Base-by-base conservation (phyloP, 2,329 filamentous ascomycete species). In the Aschersonia sp. region DNA sequence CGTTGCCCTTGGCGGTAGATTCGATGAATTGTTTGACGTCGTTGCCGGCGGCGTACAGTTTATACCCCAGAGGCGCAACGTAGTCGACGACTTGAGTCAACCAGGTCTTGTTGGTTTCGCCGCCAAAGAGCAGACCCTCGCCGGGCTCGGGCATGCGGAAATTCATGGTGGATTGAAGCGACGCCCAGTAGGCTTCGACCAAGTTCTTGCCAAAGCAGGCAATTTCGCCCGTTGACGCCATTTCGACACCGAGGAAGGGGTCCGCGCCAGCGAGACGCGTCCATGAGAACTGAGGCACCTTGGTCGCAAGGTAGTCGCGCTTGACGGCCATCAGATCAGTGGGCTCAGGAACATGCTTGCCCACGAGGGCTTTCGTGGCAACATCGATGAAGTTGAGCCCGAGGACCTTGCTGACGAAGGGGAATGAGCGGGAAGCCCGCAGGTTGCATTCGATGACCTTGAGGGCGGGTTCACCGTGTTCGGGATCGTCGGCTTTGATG, bases 381-480 rank as follows among this genome's bases (percentile, higher is more conserved):
- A 90, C 80, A 55, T 96, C 89, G 55, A 97, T 94, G 74, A 97
- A 96, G 78, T 97, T 96, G 60, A 81, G 85, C 54, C 90, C 90
- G 48, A 97, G 81, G 42, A 96, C 89, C 73, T 97, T 97, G 78
- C 84, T 90, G 63, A 94, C 88, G 67, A 97, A 97, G 62, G 92
- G 90, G 81, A 97, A 97, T 1, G 90, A 97, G 53, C 90, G 88
- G 51, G 90, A 97, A 49, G 90, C 92, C 65, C 90, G 90, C 52
- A 97, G 81, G 68, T 97, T 97, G 73, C 90, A 97, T 70, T 97
- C 90, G 53, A 97, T 97, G 60, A 97, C 90, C 75, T 96, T 96
- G 55, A 97, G 78, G 31, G 78, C 73, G 35, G 85, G 79, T 60
- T 83, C 77, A 48, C 82, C 83, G 49, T 85, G 85, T 50, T 86